Evolutionary conservation across 2,329 filamentous ascomycete genomes (phyloP), one percentile per base, ranked within the genome.

Genomic region (Pseudocercospora macadamiae): DNA sequence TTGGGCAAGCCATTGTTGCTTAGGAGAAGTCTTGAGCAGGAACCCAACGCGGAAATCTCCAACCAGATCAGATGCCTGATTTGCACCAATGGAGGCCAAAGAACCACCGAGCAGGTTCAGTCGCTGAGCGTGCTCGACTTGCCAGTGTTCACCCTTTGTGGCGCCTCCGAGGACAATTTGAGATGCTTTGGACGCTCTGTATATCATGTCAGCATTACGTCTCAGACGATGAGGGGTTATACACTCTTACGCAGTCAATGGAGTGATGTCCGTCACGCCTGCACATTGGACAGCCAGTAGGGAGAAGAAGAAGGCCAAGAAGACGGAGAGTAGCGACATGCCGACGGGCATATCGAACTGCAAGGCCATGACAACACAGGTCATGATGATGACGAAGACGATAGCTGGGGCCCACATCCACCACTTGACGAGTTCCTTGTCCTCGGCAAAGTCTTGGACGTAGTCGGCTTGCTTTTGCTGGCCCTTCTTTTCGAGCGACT

Each of bases 41-140:
- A 88, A 89, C 3, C 86, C 87, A 37, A 86, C 85, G 30, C 86
- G 81, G 80, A 89, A 89, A 68, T 90, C 87, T 55, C 79, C 79
- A 32, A 84, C 82, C 14, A 89, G 75, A 52, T 81, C 76, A 34
- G 76, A 80, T 44, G 75, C 70, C 57, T 77, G 75, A 59, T 73
- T 73, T 54, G 75, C 73, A 52, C 73, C 74, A 57, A 77, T 74
- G 55, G 66, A 72, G 21, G 73, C 75, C 16, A 77, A 65, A n/a
- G 75, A 75, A 39, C 86, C 86, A 39, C 86, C 86, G 28, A 88
- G 80, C 26, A 89, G 74, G 76, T 89, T 89, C 74, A 89, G 80
- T 51, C 80, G 77, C 74, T 89, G 87, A 1, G 86, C 84, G 14
- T 82, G 72, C 5, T 74, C 65, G 55, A 82, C 64, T 1, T 73